Base-by-base conservation (phyloP, 768 basidiomycete genomes). In the Amanita rimosa region DNA sequence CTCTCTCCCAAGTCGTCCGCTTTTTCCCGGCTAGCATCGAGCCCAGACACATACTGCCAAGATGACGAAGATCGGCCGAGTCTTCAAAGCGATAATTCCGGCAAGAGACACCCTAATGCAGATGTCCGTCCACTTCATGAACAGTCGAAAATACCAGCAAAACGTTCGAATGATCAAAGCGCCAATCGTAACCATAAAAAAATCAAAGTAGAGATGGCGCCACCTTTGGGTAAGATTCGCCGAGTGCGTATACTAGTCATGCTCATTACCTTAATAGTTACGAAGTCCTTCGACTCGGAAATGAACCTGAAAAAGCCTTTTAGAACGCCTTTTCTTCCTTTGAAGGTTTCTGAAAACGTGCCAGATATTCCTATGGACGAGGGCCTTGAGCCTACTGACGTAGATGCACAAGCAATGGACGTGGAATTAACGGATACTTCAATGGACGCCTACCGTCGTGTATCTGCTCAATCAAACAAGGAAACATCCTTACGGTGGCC, bases 281-380 rank as follows among this genome's bases (percentile, higher is more conserved):
- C 77, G 6, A 75, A 67, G 53, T 69, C 73, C 3, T 65, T 72
- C 55, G 58, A 54, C 42, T 77, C 75, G 6, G 66, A 60, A 0
- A 56, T 54, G 21, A 55, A 54, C 46, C 54, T 79, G 44, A 67
- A 56, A 37, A 81, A 76, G 57, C 80, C 79, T 2, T 73, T 72
- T 56, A 72, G 67, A 55, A 57, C 70, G 1, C 76, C 77, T 1
- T 69, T 65, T 7, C 39, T 21, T 13, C 29, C 47, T 39, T 17
- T 22, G 6, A 34, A 31, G 8, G 13, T 24, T 14, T 40, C 36
- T 6, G 35, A 36, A n/a, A 17, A 48, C 14, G 38, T 38, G 9
- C 17, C 37, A 7, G 38, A 48, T 16, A 27, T 8, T 46, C 45
- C 31, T 3, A 35, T 45, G 35, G 45, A 37, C 4, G 35, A 13